phyloP scores from a whole-genome alignment of 345 rosid species.

The Populus deltoides region DNA sequence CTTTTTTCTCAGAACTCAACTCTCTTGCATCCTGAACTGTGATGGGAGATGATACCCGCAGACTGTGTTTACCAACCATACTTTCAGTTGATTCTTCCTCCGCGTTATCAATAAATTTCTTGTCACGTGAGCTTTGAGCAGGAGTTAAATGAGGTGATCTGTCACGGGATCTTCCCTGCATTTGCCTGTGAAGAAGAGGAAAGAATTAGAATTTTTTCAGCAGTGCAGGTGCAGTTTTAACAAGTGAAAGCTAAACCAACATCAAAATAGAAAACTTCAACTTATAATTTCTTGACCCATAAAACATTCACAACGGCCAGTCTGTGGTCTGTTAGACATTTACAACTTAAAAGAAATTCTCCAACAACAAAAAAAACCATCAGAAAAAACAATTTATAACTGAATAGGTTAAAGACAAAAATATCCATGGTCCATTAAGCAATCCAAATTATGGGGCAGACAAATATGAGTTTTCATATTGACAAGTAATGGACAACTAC shows the following conservation, averaged over 20 bases:
- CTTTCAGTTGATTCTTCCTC: conserved; percentile 62
- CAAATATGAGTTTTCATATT: not conserved
- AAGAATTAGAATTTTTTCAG: not conserved
- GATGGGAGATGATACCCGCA: conserved; percentile 40
- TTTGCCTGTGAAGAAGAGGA: conserved; percentile 28
- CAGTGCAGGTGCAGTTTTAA: not conserved
- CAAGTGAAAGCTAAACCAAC: not conserved
- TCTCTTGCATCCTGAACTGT: conserved; percentile 43
- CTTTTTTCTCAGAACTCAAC: conserved; percentile 55
- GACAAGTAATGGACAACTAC: not conserved
- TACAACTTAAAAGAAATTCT: not conserved
- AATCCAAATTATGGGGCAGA: conserved; percentile 1
- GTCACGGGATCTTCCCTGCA: conserved; percentile 30
- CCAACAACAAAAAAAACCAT: not conserved
- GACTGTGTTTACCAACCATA: conserved; percentile 48
- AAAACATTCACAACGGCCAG: not conserved
- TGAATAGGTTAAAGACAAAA: not conserved
- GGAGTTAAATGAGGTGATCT: conserved; percentile 49
- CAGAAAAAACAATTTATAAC: not conserved
- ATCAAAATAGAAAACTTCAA: not conserved
- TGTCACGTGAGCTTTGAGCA: conserved; percentile 40
- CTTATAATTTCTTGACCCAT: not conserved
- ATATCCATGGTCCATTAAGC: not conserved
- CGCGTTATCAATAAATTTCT: conserved; percentile 36
- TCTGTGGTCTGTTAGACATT: not conserved